Base-by-base conservation (phyloP, 305 asterid genomes). In the Fraxinus xanthoxyloides region DNA sequence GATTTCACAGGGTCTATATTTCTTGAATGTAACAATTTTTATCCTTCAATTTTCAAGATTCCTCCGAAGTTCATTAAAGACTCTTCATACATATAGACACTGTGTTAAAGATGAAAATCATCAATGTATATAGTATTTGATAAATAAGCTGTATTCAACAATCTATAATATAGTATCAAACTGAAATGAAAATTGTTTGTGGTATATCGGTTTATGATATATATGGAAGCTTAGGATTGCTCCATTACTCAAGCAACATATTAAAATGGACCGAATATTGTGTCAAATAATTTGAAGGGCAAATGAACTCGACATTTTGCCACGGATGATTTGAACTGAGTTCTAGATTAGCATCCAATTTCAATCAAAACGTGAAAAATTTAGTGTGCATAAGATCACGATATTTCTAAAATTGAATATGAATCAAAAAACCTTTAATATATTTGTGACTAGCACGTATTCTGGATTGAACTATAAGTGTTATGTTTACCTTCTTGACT, bases 1-100 rank as follows among this genome's bases (percentile, higher is more conserved):
- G 83, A 54, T 72, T 24, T 23, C 43, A 13, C 31, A 67, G 43
- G 30, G 65, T 54, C 15, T 31, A 61, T 19, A 1, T 61, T 61
- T 54, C 56, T 79, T 79, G 61, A 46, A 17, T 81, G 85, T 43
- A 43, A 43, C 54, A 43, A 43, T 12, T 43, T 38, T 43, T 43
- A 12, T 43, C 15, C 54, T 43, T 43, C n/a, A 43, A 43, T 43
- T 12, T 43, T 43, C 80, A 85, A 72, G 84, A 85, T 35, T 51
- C 2, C 12, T 28, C 34, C 12, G 36, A 65, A 65, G 19, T 65
- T 65, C 4, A 10, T 10, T 24, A 9, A 65, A 12, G 73, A 65
- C 28, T 56, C 3, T 7, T 21, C 67, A 7, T 15, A 51, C 23
- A 51, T 3, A 51, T 0, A 51, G 63, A 51, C 23, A 51, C n/a